These are phyloP conservation scores for Lentinula lateritia DNA, from an alignment of 768 basidiomycete genomes.

Conservation along the genomic window DNA sequence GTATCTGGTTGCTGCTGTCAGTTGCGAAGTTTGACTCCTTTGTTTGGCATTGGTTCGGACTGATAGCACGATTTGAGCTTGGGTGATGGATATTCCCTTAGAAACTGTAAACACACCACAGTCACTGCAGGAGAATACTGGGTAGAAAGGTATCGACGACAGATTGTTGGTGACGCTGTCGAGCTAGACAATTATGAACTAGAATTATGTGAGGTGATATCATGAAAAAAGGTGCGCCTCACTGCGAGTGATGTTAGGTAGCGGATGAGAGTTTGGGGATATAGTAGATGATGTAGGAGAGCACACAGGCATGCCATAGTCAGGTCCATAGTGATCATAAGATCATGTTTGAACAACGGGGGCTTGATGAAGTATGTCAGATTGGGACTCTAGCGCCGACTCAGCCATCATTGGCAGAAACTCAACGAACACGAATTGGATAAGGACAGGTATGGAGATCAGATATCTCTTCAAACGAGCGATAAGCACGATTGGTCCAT, in stretches of 20 bases:
- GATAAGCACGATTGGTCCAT: not conserved
- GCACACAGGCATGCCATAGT: not conserved
- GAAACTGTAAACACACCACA: not conserved
- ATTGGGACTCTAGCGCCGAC: not conserved
- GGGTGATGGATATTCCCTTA: not conserved
- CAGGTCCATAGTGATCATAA: not conserved
- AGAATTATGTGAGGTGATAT: too few species aligned
- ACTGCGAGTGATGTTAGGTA: not conserved
- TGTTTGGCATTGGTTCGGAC: not conserved
- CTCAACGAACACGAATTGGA: not conserved
- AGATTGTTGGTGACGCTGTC: not conserved
- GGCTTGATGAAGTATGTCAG: not conserved
- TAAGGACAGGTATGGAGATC: not conserved
- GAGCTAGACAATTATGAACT: not conserved
- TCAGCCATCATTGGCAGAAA: not conserved
- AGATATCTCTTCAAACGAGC: not conserved
- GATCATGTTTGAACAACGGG: not conserved
- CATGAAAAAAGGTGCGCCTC: not conserved
- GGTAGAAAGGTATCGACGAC: not conserved
- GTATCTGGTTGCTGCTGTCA: not conserved
- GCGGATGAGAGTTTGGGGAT: not conserved
- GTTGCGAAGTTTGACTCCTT: not conserved
- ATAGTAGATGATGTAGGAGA: not conserved
- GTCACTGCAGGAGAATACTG: not conserved
- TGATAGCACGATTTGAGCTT: not conserved